A percentile compares a stretch with the other conserved stretches of the same genome.
phyloP scores from a whole-genome alignment of 495 filamentous ascomycete species.

The Friedmanniomyces endolithicus region DNA sequence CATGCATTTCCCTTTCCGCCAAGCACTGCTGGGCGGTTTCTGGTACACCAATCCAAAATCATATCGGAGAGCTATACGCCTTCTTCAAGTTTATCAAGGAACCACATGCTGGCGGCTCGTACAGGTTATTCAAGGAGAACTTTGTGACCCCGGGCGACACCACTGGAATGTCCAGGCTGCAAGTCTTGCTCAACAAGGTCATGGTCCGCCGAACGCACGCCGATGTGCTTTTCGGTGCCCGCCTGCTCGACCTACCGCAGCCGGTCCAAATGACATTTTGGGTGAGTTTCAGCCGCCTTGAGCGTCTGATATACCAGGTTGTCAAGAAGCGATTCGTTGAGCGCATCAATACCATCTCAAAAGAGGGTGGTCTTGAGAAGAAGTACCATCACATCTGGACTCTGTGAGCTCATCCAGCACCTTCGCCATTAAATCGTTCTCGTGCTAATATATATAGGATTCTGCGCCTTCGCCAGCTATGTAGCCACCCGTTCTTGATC shows the following conservation, averaged over 20 bases:
- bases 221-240: constrained; percentile 40
- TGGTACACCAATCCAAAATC: constrained; percentile 34
- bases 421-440: neutral
- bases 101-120: constrained; percentile 31
- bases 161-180: constrained; percentile 30
- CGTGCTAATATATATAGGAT: constrained; percentile 26
- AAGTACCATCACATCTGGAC: constrained; percentile 25
- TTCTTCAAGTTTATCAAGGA: constrained; percentile 50
- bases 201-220: constrained; percentile 43
- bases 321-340: constrained; percentile 30
- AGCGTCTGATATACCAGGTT: constrained; percentile 38
- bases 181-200: constrained; percentile 27
- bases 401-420: too few relatives aligned
- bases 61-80: constrained; percentile 41
- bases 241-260: constrained; percentile 44
- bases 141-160: constrained; percentile 32
- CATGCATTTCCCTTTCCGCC: constrained; percentile 41
- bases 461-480: constrained; percentile 40
- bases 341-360: constrained; percentile 30
- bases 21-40: constrained; percentile 47
- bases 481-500: constrained; percentile 38
- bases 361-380: constrained; percentile 19
- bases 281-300: constrained; percentile 37
- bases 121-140: constrained; percentile 36
- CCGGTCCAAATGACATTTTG: constrained; percentile 25